Evolutionary conservation across 2,329 filamentous ascomycete genomes (phyloP).

Genomic region (Hypoxylon sp.): DNA sequence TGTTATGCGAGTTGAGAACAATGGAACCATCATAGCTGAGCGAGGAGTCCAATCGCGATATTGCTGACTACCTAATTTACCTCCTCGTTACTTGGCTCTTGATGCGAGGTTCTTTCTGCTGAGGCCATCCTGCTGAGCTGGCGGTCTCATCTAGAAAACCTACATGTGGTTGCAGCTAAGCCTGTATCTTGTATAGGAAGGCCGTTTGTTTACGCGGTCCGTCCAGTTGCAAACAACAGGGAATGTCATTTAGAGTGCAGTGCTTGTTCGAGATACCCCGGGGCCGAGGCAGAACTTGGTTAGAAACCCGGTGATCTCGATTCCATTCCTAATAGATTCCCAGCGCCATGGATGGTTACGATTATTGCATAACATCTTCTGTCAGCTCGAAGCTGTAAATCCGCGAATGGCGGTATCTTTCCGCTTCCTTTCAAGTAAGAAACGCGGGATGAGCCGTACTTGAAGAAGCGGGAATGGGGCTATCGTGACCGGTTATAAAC

Average conservation of each 20-base stretch:
- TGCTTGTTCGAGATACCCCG: conserved; percentile 30
- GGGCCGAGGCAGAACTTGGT: conserved; percentile 21
- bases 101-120: conserved; percentile 3
- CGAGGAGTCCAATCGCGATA: conserved; percentile 10
- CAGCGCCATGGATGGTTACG: conserved; percentile 31
- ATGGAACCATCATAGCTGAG: conserved; percentile 21
- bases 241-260: conserved; percentile 16
- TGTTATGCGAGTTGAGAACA: conserved; percentile 24
- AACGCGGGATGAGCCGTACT: conserved; percentile 15
- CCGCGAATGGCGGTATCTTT: conserved; percentile 14
- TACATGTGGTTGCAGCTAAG: conserved; percentile 2
- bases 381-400: conserved; percentile 15
- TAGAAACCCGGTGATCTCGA: conserved; percentile 29
- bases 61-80: conserved; percentile 64
- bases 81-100: conserved; percentile 5
- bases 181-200: conserved; percentile 11
- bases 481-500: conserved; percentile 26
- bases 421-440: conserved; percentile 17
- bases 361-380: conserved; percentile 13
- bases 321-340: conserved; percentile 22
- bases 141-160: conserved; percentile 16
- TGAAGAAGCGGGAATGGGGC: conserved; percentile 1
- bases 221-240: conserved; percentile 6
- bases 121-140: conserved; percentile 17
- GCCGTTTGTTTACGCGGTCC: conserved; percentile 3